phyloP scores from a whole-genome alignment of 192 early-diverging fungal species.

The Thoreauomyces humboldtii region DNA sequence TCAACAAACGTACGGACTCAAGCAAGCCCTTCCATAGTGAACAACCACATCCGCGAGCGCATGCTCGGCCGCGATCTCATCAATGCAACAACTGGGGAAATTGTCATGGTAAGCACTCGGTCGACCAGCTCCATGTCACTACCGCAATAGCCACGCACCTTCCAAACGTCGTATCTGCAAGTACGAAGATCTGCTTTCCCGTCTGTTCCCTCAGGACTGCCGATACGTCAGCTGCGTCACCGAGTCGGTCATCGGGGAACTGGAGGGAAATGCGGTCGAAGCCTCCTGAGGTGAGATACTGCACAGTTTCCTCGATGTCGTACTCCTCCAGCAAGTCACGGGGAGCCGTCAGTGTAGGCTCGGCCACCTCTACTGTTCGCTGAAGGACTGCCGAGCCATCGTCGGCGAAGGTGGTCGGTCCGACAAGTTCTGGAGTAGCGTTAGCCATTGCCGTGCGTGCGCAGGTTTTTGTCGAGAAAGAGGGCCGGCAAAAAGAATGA shows the following conservation, averaged over 20 bases:
- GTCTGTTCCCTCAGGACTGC: slow-evolving; percentile 49
- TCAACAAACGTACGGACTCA: slow-evolving; percentile 72
- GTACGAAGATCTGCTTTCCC: slow-evolving; percentile 59
- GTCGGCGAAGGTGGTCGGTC: slow-evolving; percentile 62
- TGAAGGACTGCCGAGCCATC: slow-evolving; percentile 67
- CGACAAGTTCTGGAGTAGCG: too few relatives aligned
- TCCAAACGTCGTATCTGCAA: slow-evolving; percentile 96
- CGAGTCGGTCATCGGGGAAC: slow-evolving; percentile 88
- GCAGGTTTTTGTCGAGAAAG: too few relatives aligned
- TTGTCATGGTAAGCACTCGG: too few relatives aligned
- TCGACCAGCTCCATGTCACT: too few relatives aligned
- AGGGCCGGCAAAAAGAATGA: too few relatives aligned
- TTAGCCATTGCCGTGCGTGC: too few relatives aligned
- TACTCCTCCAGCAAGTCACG: slow-evolving; percentile 7
- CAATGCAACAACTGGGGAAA: slow-evolving; percentile 86
- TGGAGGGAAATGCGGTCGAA: slow-evolving; percentile 60
- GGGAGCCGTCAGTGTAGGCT: background rate
- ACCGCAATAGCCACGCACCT: slow-evolving; percentile 49
- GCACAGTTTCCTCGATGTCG: slow-evolving; percentile 24
- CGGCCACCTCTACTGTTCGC: slow-evolving; percentile 48
- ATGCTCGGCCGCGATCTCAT: slow-evolving; percentile 94
- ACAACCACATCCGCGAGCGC: slow-evolving; percentile 81
- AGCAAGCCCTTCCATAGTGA: slow-evolving; percentile 92
- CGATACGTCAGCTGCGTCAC: slow-evolving; percentile 65
- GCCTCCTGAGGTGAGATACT: background rate